A percentile compares a stretch with the other conserved stretches of the same genome.
These are phyloP conservation scores for sunflower (Helianthus annuus) DNA, from an alignment of 129 eudicot genomes.

Conservation along the genomic window DNA sequence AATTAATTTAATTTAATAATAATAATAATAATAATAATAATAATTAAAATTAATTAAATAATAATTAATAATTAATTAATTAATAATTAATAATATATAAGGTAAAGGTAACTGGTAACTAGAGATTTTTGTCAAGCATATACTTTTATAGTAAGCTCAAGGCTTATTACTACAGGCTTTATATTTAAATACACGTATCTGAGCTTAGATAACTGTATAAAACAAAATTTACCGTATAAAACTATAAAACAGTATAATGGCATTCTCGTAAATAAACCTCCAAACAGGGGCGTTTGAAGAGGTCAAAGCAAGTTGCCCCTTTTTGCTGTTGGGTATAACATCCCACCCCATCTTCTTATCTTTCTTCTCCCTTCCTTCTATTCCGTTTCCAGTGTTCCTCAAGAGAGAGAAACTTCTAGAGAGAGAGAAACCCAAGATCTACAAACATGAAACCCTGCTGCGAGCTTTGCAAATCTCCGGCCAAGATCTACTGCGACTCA, in stretches of 20 bases:
- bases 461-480: conserved; percentile 64
- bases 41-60: too few relatives aligned
- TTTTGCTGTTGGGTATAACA: conserved; percentile 23
- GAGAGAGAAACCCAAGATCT: conserved; percentile 18
- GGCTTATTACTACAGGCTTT: too few relatives aligned
- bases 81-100: too few relatives aligned
- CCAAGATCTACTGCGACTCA: conserved; percentile 65
- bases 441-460: conserved; percentile 61
- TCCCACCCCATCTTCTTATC: conserved; percentile 16
- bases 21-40: too few relatives aligned
- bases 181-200: too few relatives aligned
- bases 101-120: too few relatives aligned
- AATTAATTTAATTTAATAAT: too few relatives aligned
- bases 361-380: background rate
- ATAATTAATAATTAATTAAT: too few relatives aligned
- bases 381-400: conserved; percentile 6
- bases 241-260: background rate
- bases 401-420: conserved; percentile 13
- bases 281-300: conserved; percentile 16
- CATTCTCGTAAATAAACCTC: conserved; percentile 18
- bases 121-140: too few relatives aligned
- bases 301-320: conserved; percentile 32
- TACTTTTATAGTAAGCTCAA: too few relatives aligned
- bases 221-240: too few relatives aligned
- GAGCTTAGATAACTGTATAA: too few relatives aligned